Evolutionary conservation across 2,329 filamentous ascomycete genomes (phyloP).

Genomic region (Xylariaceae sp.): DNA sequence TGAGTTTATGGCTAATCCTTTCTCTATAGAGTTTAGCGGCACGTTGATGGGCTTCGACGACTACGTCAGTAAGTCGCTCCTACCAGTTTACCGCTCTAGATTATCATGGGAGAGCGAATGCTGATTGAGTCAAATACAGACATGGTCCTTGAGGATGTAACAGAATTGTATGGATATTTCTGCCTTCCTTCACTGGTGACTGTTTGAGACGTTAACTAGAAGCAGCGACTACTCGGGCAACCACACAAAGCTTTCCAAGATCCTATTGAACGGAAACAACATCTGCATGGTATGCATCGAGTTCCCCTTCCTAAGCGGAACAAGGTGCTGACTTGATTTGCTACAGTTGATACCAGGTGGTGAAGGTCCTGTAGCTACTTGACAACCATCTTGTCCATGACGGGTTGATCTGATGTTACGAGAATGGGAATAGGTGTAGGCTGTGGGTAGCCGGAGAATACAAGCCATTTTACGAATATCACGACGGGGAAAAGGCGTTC

Average conservation of each 20-base stretch:
- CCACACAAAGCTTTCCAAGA: slow-evolving; percentile 90
- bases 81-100: neutral
- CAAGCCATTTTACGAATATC: slow-evolving; percentile 16
- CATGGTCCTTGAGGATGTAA: slow-evolving; percentile 98
- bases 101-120: neutral
- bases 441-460: neutral
- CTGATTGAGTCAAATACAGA: slow-evolving; percentile 59
- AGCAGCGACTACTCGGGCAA: slow-evolving; percentile 86
- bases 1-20: neutral
- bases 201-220: slow-evolving; percentile 34
- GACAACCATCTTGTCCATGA: slow-evolving; percentile 23
- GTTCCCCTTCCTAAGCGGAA: neutral
- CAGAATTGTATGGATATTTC: slow-evolving; percentile 74
- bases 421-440: neutral
- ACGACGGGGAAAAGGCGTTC: slow-evolving; percentile 14
- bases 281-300: slow-evolving; percentile 87
- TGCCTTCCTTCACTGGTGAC: neutral
- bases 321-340: slow-evolving; percentile 17
- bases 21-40: slow-evolving; percentile 82
- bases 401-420: neutral
- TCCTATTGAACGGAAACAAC: slow-evolving; percentile 96
- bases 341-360: slow-evolving; percentile 77
- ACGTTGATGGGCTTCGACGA: slow-evolving; percentile 96
- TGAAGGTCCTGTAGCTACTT: slow-evolving; percentile 65
- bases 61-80: slow-evolving; percentile 91